Percentiles rank a stretch among this genome's conserved stretches.
Evolutionary conservation across 2,329 filamentous ascomycete genomes (phyloP).

Genomic region (Aspergillus sp.): DNA sequence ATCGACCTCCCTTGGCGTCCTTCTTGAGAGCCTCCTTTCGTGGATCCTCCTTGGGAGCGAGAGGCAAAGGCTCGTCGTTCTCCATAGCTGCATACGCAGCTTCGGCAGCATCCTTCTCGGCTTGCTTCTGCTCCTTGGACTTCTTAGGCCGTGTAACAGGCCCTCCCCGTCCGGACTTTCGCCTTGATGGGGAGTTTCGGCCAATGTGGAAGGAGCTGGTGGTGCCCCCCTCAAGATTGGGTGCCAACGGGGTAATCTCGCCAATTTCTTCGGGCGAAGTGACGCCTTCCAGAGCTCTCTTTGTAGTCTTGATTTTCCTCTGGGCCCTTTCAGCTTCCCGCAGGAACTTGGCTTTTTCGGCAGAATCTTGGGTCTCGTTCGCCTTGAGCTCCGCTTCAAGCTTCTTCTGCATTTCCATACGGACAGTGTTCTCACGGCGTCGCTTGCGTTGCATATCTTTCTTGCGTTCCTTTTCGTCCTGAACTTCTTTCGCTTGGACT

Average conservation of each 20-base stretch:
- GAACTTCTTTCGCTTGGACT: constrained; percentile 84
- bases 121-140: constrained; percentile 72
- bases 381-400: constrained; percentile 76
- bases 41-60: constrained; percentile 60
- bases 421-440: constrained; percentile 89
- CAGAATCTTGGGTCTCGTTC: constrained; percentile 74
- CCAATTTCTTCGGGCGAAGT: constrained; percentile 71
- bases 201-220: constrained; percentile 80
- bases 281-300: constrained; percentile 80
- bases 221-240: constrained; percentile 79
- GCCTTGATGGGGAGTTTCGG: constrained; percentile 52
- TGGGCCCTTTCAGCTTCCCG: constrained; percentile 85
- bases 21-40: constrained; percentile 46
- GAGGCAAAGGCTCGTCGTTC: constrained; percentile 45
- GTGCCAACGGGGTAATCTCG: constrained; percentile 69
- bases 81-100: constrained; percentile 75
- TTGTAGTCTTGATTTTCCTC: constrained; percentile 90
- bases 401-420: constrained; percentile 82
- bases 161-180: constrained; percentile 55
- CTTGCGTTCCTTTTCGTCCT: constrained; percentile 96
- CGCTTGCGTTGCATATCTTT: constrained; percentile 99
- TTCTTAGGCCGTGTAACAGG: constrained; percentile 72
- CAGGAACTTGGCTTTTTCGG: constrained; percentile 76
- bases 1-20: constrained; percentile 39
- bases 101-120: constrained; percentile 74